Evolutionary conservation across 208 protist species (phyloP), one percentile per base, ranked within the genome.

Genomic region (Crithidia thermophila): DNA sequence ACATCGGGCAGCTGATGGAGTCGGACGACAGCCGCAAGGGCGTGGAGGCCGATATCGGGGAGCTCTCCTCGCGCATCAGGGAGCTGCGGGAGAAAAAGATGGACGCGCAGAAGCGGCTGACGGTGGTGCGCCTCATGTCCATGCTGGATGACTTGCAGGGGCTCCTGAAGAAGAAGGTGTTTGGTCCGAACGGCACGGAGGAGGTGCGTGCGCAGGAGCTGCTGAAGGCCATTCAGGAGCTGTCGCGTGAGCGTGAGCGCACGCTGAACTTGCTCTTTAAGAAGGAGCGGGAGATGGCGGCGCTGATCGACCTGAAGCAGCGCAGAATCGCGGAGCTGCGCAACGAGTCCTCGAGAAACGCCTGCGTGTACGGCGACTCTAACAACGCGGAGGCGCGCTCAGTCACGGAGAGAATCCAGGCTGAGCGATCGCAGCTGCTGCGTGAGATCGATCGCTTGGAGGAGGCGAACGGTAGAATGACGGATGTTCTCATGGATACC

Each of bases 61-160:
- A 74, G 36, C 57, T 93, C 10, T 67, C 72, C 18, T 57, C 65
- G 31, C 69, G 79, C 36, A 81, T 94, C 31, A 80, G 83, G 43
- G 52, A 43, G 6, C 37, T 89, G 6, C 78, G 49, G 39, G 78
- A 76, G 39, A 70, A 73, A 27, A 69, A 65, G 28, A 47, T 73
- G 58, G 70, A 90, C 23, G 79, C 77, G 18, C 75, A 84, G 60
- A 84, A 84, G 58, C 79, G 79, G 10, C 64, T 94, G 30, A 80
- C 78, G 13, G 77, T 94, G 33, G 82, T 83, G 8, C 81, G 82
- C 21, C 56, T 94, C 23, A 80, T 94, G 66, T 74, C 82, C 16
- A 87, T 95, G 78, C 75, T 95, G 39, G 86, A 95, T 43, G 80
- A 95, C 56, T 39, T 95, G 27, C 77, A 90, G 64, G 63, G 58